Evolutionary conservation across 371 early-diverging fungal species (phyloP), one percentile per base, ranked within the genome.

Genomic region (Smittium culicis): DNA sequence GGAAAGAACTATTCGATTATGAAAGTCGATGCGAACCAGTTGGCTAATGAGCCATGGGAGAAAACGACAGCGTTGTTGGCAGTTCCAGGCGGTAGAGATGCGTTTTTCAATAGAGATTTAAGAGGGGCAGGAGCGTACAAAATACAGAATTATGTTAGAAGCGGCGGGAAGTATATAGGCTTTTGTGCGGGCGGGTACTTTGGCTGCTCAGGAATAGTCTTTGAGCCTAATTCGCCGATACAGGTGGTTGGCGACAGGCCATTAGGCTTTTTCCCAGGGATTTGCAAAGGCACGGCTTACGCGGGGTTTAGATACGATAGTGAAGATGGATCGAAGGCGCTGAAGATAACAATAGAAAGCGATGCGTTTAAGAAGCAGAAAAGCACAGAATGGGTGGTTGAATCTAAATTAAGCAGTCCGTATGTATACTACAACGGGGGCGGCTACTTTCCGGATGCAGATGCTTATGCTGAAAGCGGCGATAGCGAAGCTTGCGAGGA

Each of bases 181-280:
- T 79, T 98, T 20, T 95, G 97, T 71, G 95, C 94, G 0, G 98
- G 96, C 16, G 95, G 86, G 0, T 93, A 94, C 72, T 94, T 89
- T 76, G 94, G 82, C 0, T 79, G 83, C 27, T 71, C 69, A 0
- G 66, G 73, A 17, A 83, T 90, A 34, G 87, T 85, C 68, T 96
- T 96, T 79, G 93, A 95, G 76, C 78, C 79, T 1, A 84, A 85
- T 11, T 68, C 80, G 24, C 65, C 69, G 1, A 71, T 88, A 70
- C 81, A 85, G 68, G 91, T 96, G 16, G 69, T 79, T 29, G 94
- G 92, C 0, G 67, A 79, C 2, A 79, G 94, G 35, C 85, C 85
- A 35, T 75, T 96, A 35, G 79, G 74, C 16, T 86, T 96, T 61
- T 92, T 79, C 64, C 79, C 81, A 0, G 92, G 87, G 1, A 70